Percentiles rank a stretch among this genome's conserved stretches.
Conservation (phyloP, 768 basidiomycete genomes). For the Lactarius quietus region DNA sequence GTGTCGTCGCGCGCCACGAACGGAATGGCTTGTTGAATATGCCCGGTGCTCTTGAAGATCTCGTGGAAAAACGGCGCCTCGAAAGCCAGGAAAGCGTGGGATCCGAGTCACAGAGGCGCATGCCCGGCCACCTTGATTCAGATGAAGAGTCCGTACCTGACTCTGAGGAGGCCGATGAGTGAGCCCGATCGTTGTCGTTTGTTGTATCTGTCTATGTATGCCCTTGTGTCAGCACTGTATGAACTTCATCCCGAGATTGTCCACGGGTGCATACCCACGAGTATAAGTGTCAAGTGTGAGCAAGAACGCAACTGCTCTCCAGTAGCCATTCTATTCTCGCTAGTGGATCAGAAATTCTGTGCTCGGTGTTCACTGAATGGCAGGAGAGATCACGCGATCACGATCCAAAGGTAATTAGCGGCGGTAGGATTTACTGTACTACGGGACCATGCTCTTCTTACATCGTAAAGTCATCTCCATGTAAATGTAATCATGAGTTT, state of each 20-base stretch:
- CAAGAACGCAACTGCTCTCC: too few species aligned
- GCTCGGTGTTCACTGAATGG: slow-evolving; percentile 33
- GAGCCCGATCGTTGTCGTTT: background rate
- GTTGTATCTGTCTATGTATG: background rate
- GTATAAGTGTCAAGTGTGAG: too few species aligned
- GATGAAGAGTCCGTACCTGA: too few species aligned
- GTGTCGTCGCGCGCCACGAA: slow-evolving; percentile 87
- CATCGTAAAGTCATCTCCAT: too few species aligned
- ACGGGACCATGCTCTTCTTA: too few species aligned
- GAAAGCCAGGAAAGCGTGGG: slow-evolving; percentile 34
- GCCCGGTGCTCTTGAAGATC: slow-evolving; percentile 64
- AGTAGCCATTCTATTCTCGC: too few species aligned
- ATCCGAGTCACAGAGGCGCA: background rate
- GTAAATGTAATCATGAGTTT: slow-evolving; percentile 58
- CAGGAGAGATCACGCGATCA: too few species aligned
- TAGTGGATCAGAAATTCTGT: background rate
- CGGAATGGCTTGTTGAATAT: slow-evolving; percentile 91
- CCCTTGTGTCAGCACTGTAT: too few species aligned
- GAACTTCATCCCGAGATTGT: background rate
- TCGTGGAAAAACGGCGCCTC: slow-evolving; percentile 51
- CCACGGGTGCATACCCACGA: background rate
- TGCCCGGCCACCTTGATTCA: slow-evolving; percentile 25
- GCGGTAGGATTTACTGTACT: too few species aligned
- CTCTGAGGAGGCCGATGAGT: slow-evolving; percentile 16
- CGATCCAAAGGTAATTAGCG: too few species aligned